Base-by-base conservation (phyloP, 1,139 yeast genomes). In the Ogataea hybrid region DNA sequence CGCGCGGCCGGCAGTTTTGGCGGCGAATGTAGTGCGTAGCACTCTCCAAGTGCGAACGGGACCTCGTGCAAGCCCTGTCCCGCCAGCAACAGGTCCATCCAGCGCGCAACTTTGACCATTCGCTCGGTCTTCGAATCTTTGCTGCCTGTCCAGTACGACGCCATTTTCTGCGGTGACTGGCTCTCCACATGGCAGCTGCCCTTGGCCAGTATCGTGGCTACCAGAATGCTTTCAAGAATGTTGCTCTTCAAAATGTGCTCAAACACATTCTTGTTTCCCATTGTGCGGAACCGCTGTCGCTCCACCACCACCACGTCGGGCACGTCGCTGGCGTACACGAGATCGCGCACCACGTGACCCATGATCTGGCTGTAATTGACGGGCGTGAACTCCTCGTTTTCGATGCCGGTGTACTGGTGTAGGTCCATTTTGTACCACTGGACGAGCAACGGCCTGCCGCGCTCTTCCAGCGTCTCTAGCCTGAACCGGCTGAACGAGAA, bases 241-340 rank as follows among this genome's bases (percentile, higher is more conserved):
- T 78, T 79, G 6, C 77, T 70, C 38, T 71, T 65, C 25, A 79
- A 55, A 2, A 79, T 70, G 50, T 73, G 70, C 43, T 78, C 82
- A 5, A 75, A 62, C 0, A 80, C 72, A 18, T 58, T 57, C 6
- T 65, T 60, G 1, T 72, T 64, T 0, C 81, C 75, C 43, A 62
- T 64, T 0, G 77, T 67, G 32, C 85, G 64, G 36, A 71, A 65
- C 29, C 85, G 55, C 52, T 81, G 87, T 41, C 77, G 59, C 52
- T 81, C 86, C 5, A 80, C 61, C 4, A 79, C 53, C 5, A 76
- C 65, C 5, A 70, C 54, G 43, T 70, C 70, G 0, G 78, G 71
- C 0, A 21, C 17, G 2, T 33, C 18, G 6, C 28, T 15, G 23
- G 21, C 14, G 39, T 49, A 44, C 11, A 62, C 37, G 32, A 61